A percentile compares a stretch with the other conserved stretches of the same genome.
Conservation (phyloP, 2,329 filamentous ascomycete genomes). For the Diaporthe caulivora region DNA sequence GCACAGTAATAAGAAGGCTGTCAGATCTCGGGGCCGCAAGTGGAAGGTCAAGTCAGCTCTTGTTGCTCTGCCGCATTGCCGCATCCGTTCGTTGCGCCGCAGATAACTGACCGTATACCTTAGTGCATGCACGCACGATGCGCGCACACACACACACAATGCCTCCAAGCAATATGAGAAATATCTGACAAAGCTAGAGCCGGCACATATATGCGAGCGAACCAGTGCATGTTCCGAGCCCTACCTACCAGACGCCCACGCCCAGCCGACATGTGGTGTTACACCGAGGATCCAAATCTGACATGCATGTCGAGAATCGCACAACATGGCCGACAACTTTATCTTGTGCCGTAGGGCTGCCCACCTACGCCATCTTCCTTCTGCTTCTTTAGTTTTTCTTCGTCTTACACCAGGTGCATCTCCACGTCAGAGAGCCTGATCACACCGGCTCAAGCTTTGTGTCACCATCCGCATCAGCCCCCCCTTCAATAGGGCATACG, state of each 20-base stretch:
- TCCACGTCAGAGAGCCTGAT: neutral
- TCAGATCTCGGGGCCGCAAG: slow-evolving; percentile 22
- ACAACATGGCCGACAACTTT: slow-evolving; percentile 21
- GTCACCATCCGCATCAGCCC: slow-evolving; percentile 18
- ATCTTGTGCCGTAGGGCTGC: slow-evolving; percentile 33
- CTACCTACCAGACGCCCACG: neutral
- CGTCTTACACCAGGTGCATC: neutral
- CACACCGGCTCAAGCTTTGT: slow-evolving; percentile 22
- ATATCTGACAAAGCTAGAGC: slow-evolving; percentile 20
- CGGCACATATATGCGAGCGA: slow-evolving; percentile 25
- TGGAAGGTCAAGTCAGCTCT: slow-evolving; percentile 22
- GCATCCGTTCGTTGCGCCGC: slow-evolving; percentile 13
- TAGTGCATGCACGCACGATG: neutral
- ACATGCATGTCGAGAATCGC: slow-evolving; percentile 31
- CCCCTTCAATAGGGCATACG: slow-evolving; percentile 3
- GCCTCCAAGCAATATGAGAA: slow-evolving; percentile 11
- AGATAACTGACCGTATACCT: neutral
- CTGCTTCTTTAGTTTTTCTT: neutral
- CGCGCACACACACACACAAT: neutral
- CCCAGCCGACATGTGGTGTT: slow-evolving; percentile 27
- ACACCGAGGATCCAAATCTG: slow-evolving; percentile 31
- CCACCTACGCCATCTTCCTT: neutral
- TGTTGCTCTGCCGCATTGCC: slow-evolving; percentile 9
- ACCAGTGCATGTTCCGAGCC: slow-evolving; percentile 27
- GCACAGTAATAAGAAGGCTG: neutral